Conservation (phyloP, 352 stramenopile species). For the Globisporangium nodosum region DNA sequence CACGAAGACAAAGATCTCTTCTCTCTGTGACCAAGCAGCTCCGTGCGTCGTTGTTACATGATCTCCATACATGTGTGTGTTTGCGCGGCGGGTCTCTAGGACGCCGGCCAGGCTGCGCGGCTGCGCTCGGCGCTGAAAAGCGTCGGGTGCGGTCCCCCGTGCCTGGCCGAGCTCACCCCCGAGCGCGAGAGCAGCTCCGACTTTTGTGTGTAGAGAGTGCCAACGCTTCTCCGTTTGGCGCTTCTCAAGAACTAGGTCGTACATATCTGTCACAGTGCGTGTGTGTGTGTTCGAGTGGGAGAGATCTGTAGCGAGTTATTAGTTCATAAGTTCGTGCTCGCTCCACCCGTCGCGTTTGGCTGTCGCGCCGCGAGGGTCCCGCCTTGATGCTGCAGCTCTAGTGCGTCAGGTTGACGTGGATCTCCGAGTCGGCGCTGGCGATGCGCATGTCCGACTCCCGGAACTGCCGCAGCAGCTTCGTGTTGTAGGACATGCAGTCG, state of each 20-base stretch:
- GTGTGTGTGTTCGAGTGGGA: neutral
- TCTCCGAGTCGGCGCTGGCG: constrained; percentile 25
- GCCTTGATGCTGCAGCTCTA: constrained; percentile 5
- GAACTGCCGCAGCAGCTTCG: constrained; percentile 77
- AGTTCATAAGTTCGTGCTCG: neutral
- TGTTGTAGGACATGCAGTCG: constrained; percentile 83
- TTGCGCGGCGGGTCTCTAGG: constrained; percentile 5
- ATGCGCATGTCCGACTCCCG: constrained; percentile 39
- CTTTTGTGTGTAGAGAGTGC: constrained; percentile 82
- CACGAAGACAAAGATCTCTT: no score
- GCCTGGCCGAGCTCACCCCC: constrained; percentile 18
- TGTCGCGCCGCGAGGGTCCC: neutral
- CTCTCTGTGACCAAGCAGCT: neutral
- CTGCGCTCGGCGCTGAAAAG: constrained; percentile 18
- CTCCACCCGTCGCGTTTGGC: neutral
- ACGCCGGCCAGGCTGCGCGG: constrained; percentile 10
- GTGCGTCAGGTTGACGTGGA: constrained; percentile 27
- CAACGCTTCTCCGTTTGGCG: constrained; percentile 39
- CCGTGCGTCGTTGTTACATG: neutral
- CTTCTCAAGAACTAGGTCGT: constrained; percentile 80
- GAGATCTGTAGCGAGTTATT: neutral
- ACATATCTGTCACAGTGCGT: constrained; percentile 22
- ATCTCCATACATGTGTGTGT: constrained; percentile 8
- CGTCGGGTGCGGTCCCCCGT: constrained; percentile 20
- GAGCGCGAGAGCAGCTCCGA: constrained; percentile 44